A percentile compares a stretch with the other conserved stretches of the same genome.
Conservation (phyloP, 257 asterid genomes). For the Thymus quinquecostatus region DNA sequence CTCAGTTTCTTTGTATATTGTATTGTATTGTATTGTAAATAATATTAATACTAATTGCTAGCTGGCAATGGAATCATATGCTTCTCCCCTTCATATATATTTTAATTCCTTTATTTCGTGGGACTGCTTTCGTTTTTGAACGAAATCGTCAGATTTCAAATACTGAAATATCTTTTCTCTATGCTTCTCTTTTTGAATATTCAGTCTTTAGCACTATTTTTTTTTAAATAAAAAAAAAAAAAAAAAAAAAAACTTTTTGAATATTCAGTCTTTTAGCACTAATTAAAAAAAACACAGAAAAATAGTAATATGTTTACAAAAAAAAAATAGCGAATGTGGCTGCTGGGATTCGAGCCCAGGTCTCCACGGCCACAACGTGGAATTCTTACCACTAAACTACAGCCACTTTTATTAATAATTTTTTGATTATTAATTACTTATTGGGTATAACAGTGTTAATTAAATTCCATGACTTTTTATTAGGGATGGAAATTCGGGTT, state of each 20-base stretch:
- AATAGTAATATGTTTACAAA: too few relatives aligned
- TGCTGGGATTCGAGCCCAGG: constrained; percentile 99
- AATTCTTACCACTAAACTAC: constrained; percentile 99
- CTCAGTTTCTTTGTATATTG: constrained; percentile 34
- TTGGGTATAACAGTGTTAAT: too few relatives aligned
- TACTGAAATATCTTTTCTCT: not conserved
- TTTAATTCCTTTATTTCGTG: constrained; percentile 9
- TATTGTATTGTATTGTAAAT: not conserved
- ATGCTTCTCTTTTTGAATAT: too few relatives aligned
- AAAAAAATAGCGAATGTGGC: constrained; percentile 71
- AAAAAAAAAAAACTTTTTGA: too few relatives aligned
- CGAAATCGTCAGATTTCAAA: constrained; percentile 11
- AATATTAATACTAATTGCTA: not conserved
- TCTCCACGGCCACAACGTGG: constrained; percentile 99
- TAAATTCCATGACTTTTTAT: too few relatives aligned
- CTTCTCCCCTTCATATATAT: not conserved
- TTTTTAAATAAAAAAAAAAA: too few relatives aligned
- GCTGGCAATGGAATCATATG: constrained; percentile 42
- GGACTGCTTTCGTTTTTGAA: constrained; percentile 3
- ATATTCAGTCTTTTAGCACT: too few relatives aligned
- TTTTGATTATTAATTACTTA: too few relatives aligned
- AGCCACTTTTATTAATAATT: constrained; percentile 48
- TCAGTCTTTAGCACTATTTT: too few relatives aligned
- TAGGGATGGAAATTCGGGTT: too few relatives aligned
- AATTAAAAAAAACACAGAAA: not conserved